phyloP scores from a whole-genome alignment of 768 basidiomycete species.

The Boletus reticuloceps region DNA sequence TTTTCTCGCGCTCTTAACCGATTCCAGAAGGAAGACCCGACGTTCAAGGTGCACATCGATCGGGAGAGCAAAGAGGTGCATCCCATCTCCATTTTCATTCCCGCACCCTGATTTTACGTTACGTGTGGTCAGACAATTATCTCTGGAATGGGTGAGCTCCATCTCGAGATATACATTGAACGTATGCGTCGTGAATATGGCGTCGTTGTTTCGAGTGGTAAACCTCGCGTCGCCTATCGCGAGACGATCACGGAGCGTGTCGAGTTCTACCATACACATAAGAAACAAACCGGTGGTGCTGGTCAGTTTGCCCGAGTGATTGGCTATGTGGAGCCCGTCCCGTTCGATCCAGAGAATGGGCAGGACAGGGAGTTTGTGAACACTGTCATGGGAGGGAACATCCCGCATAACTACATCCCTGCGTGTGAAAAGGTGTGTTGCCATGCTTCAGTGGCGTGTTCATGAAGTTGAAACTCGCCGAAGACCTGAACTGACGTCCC shows the following conservation, averaged over 20 bases:
- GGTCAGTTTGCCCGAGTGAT: conserved; percentile 95
- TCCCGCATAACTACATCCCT: conserved; percentile 90
- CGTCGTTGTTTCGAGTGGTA: conserved; percentile 89
- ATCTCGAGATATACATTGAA: conserved; percentile 98
- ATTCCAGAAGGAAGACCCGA: conserved; percentile 99
- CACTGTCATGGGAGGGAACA: conserved; percentile 86
- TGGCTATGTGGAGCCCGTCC: conserved; percentile 89
- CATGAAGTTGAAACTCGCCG: too few species aligned
- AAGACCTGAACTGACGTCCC: too few species aligned
- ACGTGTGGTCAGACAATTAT: conserved; percentile 79
- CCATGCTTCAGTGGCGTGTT: not conserved
- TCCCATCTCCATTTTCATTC: not conserved
- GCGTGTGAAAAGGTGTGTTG: conserved; percentile 83
- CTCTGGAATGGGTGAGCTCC: conserved; percentile 99
- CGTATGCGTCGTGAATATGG: conserved; percentile 98
- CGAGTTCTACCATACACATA: conserved; percentile 89
- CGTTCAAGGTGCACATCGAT: conserved; percentile 97
- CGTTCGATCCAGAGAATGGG: conserved; percentile 67
- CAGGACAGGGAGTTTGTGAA: conserved; percentile 85
- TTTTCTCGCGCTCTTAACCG: conserved; percentile 96
- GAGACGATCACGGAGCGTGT: conserved; percentile 87
- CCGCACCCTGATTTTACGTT: not conserved
- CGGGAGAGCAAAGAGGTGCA: conserved; percentile 87
- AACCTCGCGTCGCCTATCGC: conserved; percentile 94
- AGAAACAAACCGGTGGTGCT: conserved; percentile 97